Evolutionary conservation across 768 basidiomycete species (phyloP).

Genomic region (Russula vinacea): DNA sequence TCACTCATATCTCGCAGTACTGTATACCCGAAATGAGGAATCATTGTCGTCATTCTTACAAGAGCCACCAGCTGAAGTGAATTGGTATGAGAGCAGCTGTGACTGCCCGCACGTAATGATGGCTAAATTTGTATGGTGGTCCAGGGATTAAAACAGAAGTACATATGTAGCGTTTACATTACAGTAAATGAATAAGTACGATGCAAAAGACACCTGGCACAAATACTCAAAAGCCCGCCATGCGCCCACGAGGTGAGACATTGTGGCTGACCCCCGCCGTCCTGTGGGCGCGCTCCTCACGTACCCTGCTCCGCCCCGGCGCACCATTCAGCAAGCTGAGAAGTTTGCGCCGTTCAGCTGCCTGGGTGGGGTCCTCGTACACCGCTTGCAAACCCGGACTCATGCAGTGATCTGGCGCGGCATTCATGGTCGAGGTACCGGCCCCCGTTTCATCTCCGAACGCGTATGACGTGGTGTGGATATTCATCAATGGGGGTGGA

Average conservation of each 20-base stretch:
- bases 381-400: conserved; percentile 25
- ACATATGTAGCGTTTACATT: conserved; percentile 11
- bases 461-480: conserved; percentile 19
- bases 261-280: neutral
- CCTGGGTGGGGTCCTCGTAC: conserved; percentile 30
- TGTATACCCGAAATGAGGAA: neutral
- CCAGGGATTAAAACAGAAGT: neutral
- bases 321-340: conserved; percentile 27
- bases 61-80: no score
- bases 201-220: neutral
- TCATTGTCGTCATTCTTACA: no score
- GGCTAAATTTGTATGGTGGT: neutral
- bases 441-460: conserved; percentile 26
- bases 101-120: neutral
- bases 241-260: conserved; percentile 4
- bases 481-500: conserved; percentile 1
- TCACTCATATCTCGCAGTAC: neutral
- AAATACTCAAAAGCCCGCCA: conserved; percentile 21
- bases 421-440: conserved; percentile 3
- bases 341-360: conserved; percentile 26
- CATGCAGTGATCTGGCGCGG: conserved; percentile 11
- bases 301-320: conserved; percentile 21
- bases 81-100: neutral
- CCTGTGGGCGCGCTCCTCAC: conserved; percentile 5
- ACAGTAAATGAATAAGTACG: conserved; percentile 7